A percentile compares a stretch with the other conserved stretches of the same genome.
These are phyloP conservation scores for Suillus ampliporus DNA, from an alignment of 768 basidiomycete species.

Conservation along the genomic window DNA sequence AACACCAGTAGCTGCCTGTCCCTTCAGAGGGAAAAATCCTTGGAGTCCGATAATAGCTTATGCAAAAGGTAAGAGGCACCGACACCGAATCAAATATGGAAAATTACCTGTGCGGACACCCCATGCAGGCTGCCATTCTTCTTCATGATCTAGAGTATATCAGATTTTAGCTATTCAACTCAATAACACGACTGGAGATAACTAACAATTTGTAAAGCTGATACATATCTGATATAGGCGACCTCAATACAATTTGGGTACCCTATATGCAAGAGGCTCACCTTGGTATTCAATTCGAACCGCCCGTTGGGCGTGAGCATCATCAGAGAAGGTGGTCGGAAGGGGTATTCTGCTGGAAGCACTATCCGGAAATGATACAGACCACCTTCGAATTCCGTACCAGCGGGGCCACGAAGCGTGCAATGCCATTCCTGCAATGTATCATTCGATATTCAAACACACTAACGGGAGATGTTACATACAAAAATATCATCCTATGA, in stretches of 20 bases:
- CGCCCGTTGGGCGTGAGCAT: conserved; percentile 97
- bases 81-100: conserved; percentile 16
- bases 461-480: conserved; percentile 36
- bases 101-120: conserved; percentile 88
- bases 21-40: conserved; percentile 88
- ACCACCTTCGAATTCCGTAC: conserved; percentile 92
- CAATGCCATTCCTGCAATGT: conserved; percentile 86
- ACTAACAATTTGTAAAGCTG: conserved; percentile 88
- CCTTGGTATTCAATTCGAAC: conserved; percentile 96
- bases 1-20: conserved; percentile 85
- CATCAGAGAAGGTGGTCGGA: conserved; percentile 94
- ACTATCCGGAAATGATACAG: conserved; percentile 95
- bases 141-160: conserved; percentile 77
- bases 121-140: conserved; percentile 98
- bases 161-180: conserved; percentile 35
- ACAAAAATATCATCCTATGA: conserved; percentile 88
- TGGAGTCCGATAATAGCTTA: conserved; percentile 86
- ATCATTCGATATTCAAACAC: conserved; percentile 24
- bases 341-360: conserved; percentile 93
- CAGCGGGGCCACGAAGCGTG: conserved; percentile 87
- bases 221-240: conserved; percentile 74
- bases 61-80: conserved; percentile 16
- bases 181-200: conserved; percentile 14
- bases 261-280: conserved; percentile 37
- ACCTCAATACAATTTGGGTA: not conserved